A percentile compares a stretch with the other conserved stretches of the same genome.
Conservation (phyloP, 164 flowering plant genomes). For the Kalanchoe fedtschenkoi region DNA sequence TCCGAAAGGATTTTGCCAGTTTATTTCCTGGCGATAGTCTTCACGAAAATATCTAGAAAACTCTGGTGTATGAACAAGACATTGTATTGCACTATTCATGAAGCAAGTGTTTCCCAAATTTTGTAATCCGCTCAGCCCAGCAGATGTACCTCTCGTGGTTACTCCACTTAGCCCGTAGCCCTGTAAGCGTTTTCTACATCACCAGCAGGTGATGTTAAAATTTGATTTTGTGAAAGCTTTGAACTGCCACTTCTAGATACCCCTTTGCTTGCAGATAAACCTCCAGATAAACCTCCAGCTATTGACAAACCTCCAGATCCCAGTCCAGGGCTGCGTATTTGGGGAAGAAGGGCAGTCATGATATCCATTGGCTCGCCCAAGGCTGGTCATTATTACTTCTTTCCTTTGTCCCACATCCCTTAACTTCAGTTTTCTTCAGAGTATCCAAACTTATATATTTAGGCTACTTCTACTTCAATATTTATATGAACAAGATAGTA, state of each 20-base stretch:
- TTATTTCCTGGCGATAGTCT: conserved; percentile 52
- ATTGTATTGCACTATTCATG: conserved; percentile 81
- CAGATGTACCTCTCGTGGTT: conserved; percentile 64
- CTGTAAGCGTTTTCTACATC: conserved; percentile 52
- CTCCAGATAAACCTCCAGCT: conserved; percentile 68
- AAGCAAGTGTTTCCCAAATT: conserved; percentile 85
- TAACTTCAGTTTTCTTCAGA: too few species aligned
- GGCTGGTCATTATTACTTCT: too few species aligned
- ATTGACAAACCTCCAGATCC: conserved; percentile 37
- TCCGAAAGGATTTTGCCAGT: conserved; percentile 54
- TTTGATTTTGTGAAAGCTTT: conserved; percentile 44
- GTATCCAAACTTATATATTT: too few species aligned
- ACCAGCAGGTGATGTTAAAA: conserved; percentile 29
- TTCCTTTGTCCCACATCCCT: too few species aligned
- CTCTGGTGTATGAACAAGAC: conserved; percentile 67
- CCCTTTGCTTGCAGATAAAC: conserved; percentile 54
- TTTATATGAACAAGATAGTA: too few species aligned
- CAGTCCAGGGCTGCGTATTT: too few species aligned
- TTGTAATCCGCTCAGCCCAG: conserved; percentile 64
- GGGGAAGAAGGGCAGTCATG: too few species aligned
- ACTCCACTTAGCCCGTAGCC: conserved; percentile 43
- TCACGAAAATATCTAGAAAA: conserved; percentile 65
- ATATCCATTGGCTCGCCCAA: too few species aligned
- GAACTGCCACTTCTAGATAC: conserved; percentile 47
- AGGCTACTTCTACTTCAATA: too few species aligned